Conservation (phyloP, 2,329 filamentous ascomycete species). For the Magnaporthales sp. region DNA sequence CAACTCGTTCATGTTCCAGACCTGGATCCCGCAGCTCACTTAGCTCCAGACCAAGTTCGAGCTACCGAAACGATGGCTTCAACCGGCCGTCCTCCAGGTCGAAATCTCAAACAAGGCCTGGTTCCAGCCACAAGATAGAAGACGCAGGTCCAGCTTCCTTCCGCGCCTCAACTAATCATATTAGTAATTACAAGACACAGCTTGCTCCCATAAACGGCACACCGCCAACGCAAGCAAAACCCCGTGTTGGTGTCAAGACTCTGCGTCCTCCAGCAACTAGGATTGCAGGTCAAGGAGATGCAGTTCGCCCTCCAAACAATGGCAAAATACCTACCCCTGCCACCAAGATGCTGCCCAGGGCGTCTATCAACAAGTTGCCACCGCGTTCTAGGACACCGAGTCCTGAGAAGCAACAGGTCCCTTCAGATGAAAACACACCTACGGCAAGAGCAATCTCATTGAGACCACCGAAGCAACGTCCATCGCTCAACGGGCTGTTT, state of each 20-base stretch:
- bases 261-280: constrained; percentile 25
- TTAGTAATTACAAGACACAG: constrained; percentile 33
- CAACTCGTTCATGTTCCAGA: constrained; percentile 44
- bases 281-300: background rate
- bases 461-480: constrained; percentile 38
- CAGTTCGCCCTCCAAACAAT: background rate
- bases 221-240: constrained; percentile 24
- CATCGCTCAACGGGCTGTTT: constrained; percentile 44
- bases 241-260: constrained; percentile 22
- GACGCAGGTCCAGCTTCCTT: constrained; percentile 28
- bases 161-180: constrained; percentile 33
- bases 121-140: constrained; percentile 42
- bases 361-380: constrained; percentile 2
- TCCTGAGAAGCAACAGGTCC: constrained; percentile 26
- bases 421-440: constrained; percentile 10
- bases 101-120: constrained; percentile 36
- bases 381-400: constrained; percentile 27
- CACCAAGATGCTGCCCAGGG: constrained; percentile 18
- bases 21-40: constrained; percentile 19
- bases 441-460: constrained; percentile 38
- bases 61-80: constrained; percentile 53
- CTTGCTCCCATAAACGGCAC: constrained; percentile 34
- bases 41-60: constrained; percentile 46
- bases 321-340: constrained; percentile 24
- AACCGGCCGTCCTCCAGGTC: constrained; percentile 39